Percentiles rank a stretch among this genome's conserved stretches.
phyloP scores from a whole-genome alignment of 2,329 filamentous ascomycete genomes.

The Hortaea sp. region DNA sequence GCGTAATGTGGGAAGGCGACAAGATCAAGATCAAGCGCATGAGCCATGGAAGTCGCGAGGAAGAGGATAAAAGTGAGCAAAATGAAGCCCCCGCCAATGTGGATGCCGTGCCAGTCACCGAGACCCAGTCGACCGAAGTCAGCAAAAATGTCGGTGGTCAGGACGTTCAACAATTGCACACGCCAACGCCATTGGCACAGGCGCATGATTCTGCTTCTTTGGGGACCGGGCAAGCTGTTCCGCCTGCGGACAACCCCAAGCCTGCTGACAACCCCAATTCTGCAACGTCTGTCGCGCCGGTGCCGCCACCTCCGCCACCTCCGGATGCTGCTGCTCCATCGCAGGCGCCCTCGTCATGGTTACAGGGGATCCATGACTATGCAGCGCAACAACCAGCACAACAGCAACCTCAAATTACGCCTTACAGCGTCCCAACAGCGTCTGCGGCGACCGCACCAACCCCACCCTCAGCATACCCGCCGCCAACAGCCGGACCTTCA shows the following conservation, averaged over 20 bases:
- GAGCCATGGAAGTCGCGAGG: constrained; percentile 23
- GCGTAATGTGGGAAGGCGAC: constrained; percentile 69
- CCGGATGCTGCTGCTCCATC: not conserved
- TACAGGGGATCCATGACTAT: constrained; percentile 36
- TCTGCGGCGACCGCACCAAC: not conserved
- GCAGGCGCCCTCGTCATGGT: constrained; percentile 16
- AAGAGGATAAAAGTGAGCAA: constrained; percentile 11
- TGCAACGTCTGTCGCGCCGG: too few species aligned
- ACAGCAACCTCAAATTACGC: constrained; percentile 10
- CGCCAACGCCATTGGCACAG: too few species aligned
- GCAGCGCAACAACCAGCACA: constrained; percentile 20
- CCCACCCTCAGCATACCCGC: not conserved
- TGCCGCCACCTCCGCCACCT: too few species aligned
- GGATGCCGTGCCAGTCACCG: not conserved
- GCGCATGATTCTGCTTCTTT: too few species aligned
- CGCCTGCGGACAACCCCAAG: too few species aligned
- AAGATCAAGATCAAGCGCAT: constrained; percentile 50
- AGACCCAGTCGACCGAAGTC: too few species aligned
- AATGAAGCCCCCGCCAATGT: not conserved
- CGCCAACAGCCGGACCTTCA: not conserved
- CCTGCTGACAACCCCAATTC: too few species aligned
- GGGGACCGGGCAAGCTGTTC: too few species aligned
- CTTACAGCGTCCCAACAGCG: constrained; percentile 6
- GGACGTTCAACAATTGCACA: too few species aligned
- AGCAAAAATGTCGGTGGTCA: too few species aligned